Base-by-base conservation (phyloP, 2,329 filamentous ascomycete species). In the Dothistroma septosporum region DNA sequence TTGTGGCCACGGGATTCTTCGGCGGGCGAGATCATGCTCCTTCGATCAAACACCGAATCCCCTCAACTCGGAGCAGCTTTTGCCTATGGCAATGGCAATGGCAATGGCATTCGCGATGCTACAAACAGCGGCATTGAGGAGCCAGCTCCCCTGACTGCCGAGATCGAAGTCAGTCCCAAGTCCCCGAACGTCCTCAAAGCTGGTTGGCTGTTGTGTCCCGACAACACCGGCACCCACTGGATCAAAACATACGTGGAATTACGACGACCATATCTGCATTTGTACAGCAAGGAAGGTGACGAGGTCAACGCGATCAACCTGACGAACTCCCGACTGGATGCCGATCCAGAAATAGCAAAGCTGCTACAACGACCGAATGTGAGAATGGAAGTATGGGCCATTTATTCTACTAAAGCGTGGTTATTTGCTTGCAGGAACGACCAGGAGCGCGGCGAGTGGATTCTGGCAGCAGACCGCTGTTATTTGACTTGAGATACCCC, bases 391-490 rank as follows among this genome's bases (percentile, higher is more conserved):
- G 90, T 97, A 46, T 99, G 96, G 81, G 94, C 94, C 12, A 85
- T 99, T 55, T 99, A 97, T 73, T 93, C 91, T 47, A 90, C 89
- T 61, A 97, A 97, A 76, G 96, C 92, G 33, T 99, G 92, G 84
- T 81, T 99, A 46, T 97, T 99, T 75, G 91, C 92, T 14, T 90
- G 92, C 24, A 83, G 92, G 61, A 93, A 87, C 69, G 93, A 97
- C 78, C 84, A 87, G 53, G 92, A 97, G 75, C 96, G 97, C 80
- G 88, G 92, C 68, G 94, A 97, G 74, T 99, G 94, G 94, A 96
- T 99, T 68, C 84, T 95, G 75, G 88, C 89, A 71, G 91, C 99
- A 68, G 94, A 99, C 76, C 89, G 96, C 79, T 90, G 88, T 67
- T 87, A 83, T 74, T 32, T 47, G 44, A 49, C 54, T 57, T 54